phyloP scores from a whole-genome alignment of 148 eudicot species.

The Silene latifolia region DNA sequence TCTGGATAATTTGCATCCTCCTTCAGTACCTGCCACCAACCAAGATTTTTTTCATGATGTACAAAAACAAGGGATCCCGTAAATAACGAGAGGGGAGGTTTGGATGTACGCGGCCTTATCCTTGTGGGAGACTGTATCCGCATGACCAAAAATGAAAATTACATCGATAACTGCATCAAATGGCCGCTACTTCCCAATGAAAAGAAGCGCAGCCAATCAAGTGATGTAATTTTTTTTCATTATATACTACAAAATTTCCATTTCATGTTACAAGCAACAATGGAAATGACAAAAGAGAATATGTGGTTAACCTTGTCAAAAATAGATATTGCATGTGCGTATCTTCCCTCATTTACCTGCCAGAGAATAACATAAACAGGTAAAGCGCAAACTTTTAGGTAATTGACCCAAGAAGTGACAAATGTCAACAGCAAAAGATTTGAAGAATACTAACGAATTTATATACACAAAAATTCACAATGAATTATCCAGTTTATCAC shows the following conservation, averaged over 20 bases:
- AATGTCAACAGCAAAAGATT: too few species aligned
- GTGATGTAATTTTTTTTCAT: neutral
- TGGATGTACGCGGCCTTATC: neutral
- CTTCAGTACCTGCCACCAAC: slow-evolving; percentile 57
- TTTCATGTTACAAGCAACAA: neutral
- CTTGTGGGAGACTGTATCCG: neutral
- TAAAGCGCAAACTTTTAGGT: neutral
- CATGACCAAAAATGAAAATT: neutral
- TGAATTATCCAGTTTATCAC: too few species aligned
- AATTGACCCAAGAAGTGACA: too few species aligned
- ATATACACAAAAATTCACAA: too few species aligned
- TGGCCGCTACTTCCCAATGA: too few species aligned
- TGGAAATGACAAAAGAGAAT: slow-evolving; percentile 7
- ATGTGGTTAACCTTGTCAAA: slow-evolving; percentile 74
- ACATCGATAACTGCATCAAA: neutral
- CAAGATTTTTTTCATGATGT: neutral
- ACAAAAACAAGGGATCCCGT: neutral
- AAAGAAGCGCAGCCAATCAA: neutral
- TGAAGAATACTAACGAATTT: too few species aligned
- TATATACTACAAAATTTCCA: neutral
- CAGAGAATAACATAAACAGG: slow-evolving; percentile 8
- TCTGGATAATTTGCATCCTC: slow-evolving; percentile 93
- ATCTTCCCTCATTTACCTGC: slow-evolving; percentile 96
- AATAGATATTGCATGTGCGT: slow-evolving; percentile 68
- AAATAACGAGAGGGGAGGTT: neutral